A percentile compares a stretch with the other conserved stretches of the same genome.
Evolutionary conservation across 495 filamentous ascomycete genomes (phyloP).

Genomic region (Aspergillus hancockii): DNA sequence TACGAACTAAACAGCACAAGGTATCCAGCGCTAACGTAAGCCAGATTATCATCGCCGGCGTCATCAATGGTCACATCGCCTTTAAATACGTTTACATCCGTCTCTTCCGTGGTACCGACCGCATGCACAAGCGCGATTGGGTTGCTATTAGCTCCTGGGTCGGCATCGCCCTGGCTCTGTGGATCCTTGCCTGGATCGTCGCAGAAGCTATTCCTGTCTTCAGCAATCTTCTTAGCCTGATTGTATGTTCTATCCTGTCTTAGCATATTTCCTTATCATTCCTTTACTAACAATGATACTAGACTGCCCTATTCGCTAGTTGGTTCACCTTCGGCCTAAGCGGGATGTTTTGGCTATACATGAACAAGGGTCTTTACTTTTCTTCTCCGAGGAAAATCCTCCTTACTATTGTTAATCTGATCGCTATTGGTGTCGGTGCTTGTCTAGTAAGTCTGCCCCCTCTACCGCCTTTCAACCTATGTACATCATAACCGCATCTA

Average conservation of each 20-base stretch:
- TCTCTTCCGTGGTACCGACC: constrained; percentile 57
- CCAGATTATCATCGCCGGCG: constrained; percentile 55
- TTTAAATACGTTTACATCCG: constrained; percentile 68
- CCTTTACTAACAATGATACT: constrained; percentile 8
- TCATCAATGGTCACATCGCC: constrained; percentile 69
- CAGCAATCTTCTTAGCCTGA: constrained; percentile 59
- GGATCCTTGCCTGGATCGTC: constrained; percentile 69
- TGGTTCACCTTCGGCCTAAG: constrained; percentile 49
- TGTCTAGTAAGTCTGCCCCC: constrained; percentile 30
- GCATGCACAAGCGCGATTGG: constrained; percentile 62
- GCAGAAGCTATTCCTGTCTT: constrained; percentile 74
- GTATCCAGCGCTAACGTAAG: constrained; percentile 13
- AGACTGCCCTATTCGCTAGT: constrained; percentile 44
- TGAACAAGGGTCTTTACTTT: constrained; percentile 37
- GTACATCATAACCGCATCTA: not conserved
- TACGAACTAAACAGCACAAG: not conserved
- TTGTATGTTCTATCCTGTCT: constrained; percentile 34
- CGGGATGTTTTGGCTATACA: constrained; percentile 45
- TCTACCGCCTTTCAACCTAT: not conserved
- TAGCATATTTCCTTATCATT: constrained; percentile 31
- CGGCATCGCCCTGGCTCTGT: constrained; percentile 55
- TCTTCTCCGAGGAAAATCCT: constrained; percentile 33
- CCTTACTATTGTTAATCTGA: constrained; percentile 33
- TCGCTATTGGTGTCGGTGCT: constrained; percentile 34
- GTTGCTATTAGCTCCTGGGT: constrained; percentile 55